Base-by-base conservation (phyloP, 148 eudicot genomes). In the Rhododendron vialii region DNA sequence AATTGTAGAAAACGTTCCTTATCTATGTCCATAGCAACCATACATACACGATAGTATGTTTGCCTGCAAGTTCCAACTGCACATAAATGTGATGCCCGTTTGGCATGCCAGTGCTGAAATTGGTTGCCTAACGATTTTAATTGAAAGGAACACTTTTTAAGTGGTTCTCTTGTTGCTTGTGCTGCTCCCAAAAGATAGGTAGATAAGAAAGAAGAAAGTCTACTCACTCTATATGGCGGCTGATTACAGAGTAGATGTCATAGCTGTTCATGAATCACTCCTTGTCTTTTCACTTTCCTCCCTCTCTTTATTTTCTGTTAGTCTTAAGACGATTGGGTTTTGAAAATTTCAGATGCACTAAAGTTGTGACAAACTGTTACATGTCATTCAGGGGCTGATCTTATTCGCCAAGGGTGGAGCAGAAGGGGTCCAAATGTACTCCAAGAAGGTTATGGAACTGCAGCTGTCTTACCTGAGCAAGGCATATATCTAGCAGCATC, bases 381-480 rank as follows among this genome's bases (percentile, higher is more conserved):
- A 26, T 85, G 59, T 81, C 84, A 63, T 81, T n/a, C 86, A 92
- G 94, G 93, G 47, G 88, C 84, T 86, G 95, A 92, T 84, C 89
- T 90, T 76, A 88, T 91, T 88, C 92, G 91, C 86, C 98, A 94
- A 91, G 93, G 96, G 78, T 94, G 99, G 96, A 90, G 89, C 85
- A 94, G 93, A 90, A 95, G 92, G 88, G 92, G 96, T 84, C 90
- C 93, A 83, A 93, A 92, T 91, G 92, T 85, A 79, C 92, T 87
- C 71, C 94, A 98, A 90, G 99, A 98, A 92, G 99, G 99, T 88
- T 98, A 95, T 92, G 99, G 99, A 35, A 92, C 98, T 89, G 95
- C 98, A 83, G 92, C 98, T 85, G 95, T 95, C 77, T 91, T 98
- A 81, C 96, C 98, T 59, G 99, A 98, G 92, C 98, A 95, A 88